Percentiles rank a stretch among this genome's conserved stretches.
phyloP scores from a whole-genome alignment of 169 alveolate species.

The Ichthyophthirius multifiliis region DNA sequence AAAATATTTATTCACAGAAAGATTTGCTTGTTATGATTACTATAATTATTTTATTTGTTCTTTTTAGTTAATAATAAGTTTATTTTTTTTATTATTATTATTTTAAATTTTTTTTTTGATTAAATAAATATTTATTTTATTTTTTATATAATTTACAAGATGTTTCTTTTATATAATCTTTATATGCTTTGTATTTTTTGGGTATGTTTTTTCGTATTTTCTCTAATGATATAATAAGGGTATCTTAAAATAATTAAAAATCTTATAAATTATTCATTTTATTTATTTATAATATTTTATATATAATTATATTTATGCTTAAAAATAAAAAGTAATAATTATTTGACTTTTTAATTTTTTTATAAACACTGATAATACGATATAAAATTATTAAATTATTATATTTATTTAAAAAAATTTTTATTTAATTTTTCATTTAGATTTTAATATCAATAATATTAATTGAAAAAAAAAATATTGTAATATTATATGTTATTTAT shows the following conservation, averaged over 20 bases:
- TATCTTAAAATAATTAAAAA: neutral
- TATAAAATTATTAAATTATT: too few relatives aligned
- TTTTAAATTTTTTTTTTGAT: neutral
- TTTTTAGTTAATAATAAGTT: neutral
- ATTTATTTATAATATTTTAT: too few relatives aligned
- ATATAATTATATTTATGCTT: too few relatives aligned
- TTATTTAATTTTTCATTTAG: too few relatives aligned
- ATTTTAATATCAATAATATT: too few relatives aligned
- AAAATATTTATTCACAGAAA: conserved; percentile 8
- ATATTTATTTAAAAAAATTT: too few relatives aligned
- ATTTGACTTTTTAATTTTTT: too few relatives aligned
- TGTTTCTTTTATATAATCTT: neutral
- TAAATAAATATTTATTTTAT: neutral
- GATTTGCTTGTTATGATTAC: neutral
- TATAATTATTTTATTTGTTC: neutral
- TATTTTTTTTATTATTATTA: neutral
- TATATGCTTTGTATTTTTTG: neutral
- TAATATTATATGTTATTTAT: too few relatives aligned
- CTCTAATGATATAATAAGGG: neutral
- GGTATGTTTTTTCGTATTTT: conserved; percentile 15
- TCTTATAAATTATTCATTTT: too few relatives aligned
- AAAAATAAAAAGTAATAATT: too few relatives aligned
- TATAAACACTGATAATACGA: too few relatives aligned
- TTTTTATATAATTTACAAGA: neutral
- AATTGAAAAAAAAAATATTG: too few relatives aligned